Conservation (phyloP, 129 eudicot genomes). For the Centaurea solstitialis region DNA sequence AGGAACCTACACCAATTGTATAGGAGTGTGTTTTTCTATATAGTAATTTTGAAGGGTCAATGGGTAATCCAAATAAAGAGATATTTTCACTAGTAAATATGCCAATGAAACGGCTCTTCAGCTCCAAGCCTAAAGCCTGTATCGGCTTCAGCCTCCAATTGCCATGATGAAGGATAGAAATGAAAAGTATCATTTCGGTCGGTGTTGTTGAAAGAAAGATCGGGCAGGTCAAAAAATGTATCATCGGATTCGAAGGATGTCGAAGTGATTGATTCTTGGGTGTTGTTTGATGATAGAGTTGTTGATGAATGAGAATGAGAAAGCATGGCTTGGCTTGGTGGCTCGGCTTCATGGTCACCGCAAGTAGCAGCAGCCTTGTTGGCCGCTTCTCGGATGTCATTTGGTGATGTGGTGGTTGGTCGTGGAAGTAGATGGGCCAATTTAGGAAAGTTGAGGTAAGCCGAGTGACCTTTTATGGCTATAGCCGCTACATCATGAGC, state of each 20-base stretch:
- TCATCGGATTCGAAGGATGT: slow-evolving; percentile 46
- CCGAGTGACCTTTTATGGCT: slow-evolving; percentile 71
- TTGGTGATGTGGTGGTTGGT: slow-evolving; percentile 61
- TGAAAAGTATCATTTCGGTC: slow-evolving; percentile 32
- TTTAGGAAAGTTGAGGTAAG: slow-evolving; percentile 68
- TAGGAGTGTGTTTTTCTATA: too few species aligned
- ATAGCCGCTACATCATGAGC: slow-evolving; percentile 85
- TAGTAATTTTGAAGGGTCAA: slow-evolving; percentile 10
- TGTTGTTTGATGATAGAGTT: slow-evolving; percentile 29
- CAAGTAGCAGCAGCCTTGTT: slow-evolving; percentile 49
- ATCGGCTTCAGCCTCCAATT: slow-evolving; percentile 52
- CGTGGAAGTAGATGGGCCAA: slow-evolving; percentile 54
- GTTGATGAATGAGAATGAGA: slow-evolving; percentile 49
- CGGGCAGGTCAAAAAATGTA: slow-evolving; percentile 61
- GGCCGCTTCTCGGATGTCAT: slow-evolving; percentile 78
- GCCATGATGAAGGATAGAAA: slow-evolving; percentile 50
- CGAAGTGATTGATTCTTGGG: slow-evolving; percentile 39
- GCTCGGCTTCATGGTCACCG: slow-evolving; percentile 8
- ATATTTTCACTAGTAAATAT: slow-evolving; percentile 15
- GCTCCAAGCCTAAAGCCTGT: slow-evolving; percentile 40
- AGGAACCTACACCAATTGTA: too few species aligned
- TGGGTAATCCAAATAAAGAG: not conserved
- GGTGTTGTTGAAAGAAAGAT: slow-evolving; percentile 39
- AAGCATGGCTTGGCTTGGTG: slow-evolving; percentile 33
- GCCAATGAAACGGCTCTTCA: slow-evolving; percentile 61